Percentiles rank a stretch among this genome's conserved stretches.
Conservation (phyloP, 1,284 basidiomycete species). For the Ceratobasidium sp. region DNA sequence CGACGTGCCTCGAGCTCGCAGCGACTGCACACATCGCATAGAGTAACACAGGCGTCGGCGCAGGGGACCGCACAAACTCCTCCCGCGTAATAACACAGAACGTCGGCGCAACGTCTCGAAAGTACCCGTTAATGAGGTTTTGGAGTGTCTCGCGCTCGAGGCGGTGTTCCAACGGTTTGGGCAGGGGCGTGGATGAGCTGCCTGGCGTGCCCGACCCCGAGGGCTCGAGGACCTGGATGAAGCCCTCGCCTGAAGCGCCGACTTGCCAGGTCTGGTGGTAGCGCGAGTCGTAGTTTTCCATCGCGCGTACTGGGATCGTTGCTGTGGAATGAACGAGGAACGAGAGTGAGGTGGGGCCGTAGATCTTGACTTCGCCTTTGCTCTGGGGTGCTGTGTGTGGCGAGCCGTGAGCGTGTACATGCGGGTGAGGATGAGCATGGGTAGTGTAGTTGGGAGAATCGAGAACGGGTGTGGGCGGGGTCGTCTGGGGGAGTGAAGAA, state of each 20-base stretch:
- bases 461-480: slow-evolving; percentile 19
- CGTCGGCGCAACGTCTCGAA: slow-evolving; percentile 85
- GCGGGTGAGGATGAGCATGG: too few relatives aligned
- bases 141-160: slow-evolving; percentile 86
- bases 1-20: slow-evolving; percentile 86
- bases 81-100: slow-evolving; percentile 88
- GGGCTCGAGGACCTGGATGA: slow-evolving; percentile 85
- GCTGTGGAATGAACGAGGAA: slow-evolving; percentile 67
- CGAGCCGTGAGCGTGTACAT: not conserved
- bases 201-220: slow-evolving; percentile 56
- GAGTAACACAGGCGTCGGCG: slow-evolving; percentile 84
- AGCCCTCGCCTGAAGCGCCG: slow-evolving; percentile 83
- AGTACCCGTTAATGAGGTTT: slow-evolving; percentile 90
- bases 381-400: slow-evolving; percentile 22
- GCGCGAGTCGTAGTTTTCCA: slow-evolving; percentile 88
- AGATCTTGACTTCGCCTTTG: slow-evolving; percentile 50
- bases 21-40: slow-evolving; percentile 95
- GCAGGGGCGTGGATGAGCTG: slow-evolving; percentile 66
- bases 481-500: slow-evolving; percentile 5
- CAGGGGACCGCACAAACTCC: slow-evolving; percentile 70
- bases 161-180: slow-evolving; percentile 73
- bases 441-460: not conserved
- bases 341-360: slow-evolving; percentile 52
- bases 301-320: slow-evolving; percentile 83
- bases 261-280: slow-evolving; percentile 89